Conservation (phyloP, 176 grass and related monocot species). For the Zizania latifolia region DNA sequence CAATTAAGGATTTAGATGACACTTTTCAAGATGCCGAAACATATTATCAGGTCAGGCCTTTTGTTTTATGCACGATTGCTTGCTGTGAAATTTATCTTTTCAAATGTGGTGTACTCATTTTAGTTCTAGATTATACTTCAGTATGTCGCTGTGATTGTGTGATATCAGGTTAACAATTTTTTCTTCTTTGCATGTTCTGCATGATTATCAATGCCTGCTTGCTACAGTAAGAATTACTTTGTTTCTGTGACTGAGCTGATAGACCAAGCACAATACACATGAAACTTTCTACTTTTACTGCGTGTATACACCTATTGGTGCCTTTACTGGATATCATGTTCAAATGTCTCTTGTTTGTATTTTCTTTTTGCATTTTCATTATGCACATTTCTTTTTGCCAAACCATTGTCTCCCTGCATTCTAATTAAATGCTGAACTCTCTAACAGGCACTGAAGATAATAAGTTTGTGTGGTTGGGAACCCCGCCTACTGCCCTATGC, state of each 20-base stretch:
- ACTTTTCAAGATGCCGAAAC: constrained; percentile 55
- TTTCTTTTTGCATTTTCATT: not conserved
- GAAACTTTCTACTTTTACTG: not conserved
- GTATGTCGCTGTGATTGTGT: not conserved
- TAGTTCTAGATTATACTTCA: not conserved
- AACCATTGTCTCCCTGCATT: not conserved
- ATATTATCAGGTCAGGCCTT: constrained; percentile 85
- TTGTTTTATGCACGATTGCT: constrained; percentile 25
- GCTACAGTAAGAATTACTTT: not conserved
- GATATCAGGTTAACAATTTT: not conserved
- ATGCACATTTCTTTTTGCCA: not conserved
- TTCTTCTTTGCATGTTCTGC: not conserved
- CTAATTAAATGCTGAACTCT: constrained; percentile 17
- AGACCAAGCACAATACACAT: not conserved
- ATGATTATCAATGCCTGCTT: not conserved
- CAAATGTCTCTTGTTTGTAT: not conserved
- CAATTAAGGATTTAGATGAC: constrained; percentile 60
- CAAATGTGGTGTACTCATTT: not conserved
- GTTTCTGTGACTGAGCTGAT: constrained; percentile 2
- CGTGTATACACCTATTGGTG: not conserved
- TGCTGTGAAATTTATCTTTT: constrained; percentile 2
- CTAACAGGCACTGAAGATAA: constrained; percentile 72
- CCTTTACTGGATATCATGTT: not conserved
- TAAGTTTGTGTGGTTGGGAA: constrained; percentile 90
- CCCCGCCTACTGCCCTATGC: constrained; percentile 76